phyloP scores from a whole-genome alignment of 768 basidiomycete species.

The Pleurotus tuoliensis region DNA sequence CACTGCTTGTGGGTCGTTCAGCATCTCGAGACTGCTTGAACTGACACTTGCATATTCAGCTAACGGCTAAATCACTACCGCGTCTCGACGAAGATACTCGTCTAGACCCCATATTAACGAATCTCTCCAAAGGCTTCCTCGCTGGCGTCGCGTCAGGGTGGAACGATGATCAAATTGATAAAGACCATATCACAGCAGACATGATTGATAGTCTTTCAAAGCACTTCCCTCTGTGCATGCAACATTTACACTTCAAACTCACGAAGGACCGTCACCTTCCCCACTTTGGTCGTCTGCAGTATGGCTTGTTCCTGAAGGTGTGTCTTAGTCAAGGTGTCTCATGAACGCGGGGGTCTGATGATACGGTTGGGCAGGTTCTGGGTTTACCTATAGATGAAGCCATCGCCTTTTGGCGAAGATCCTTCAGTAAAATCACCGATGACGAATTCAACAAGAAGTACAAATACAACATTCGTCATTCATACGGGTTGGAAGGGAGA shows the following conservation, averaged over 20 bases:
- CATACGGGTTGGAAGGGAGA: slow-evolving; percentile 91
- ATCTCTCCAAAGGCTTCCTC: slow-evolving; percentile 91
- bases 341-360: background rate
- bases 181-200: slow-evolving; percentile 79
- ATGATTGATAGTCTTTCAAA: slow-evolving; percentile 90
- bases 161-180: slow-evolving; percentile 49
- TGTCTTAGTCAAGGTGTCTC: slow-evolving; percentile 1
- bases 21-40: background rate
- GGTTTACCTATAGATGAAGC: slow-evolving; percentile 95
- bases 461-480: slow-evolving; percentile 95
- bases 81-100: slow-evolving; percentile 94
- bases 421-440: slow-evolving; percentile 77
- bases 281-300: slow-evolving; percentile 87
- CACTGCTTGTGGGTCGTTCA: slow-evolving; percentile 59
- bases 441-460: slow-evolving; percentile 98
- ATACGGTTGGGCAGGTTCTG: slow-evolving; percentile 54
- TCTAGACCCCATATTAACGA: slow-evolving; percentile 81
- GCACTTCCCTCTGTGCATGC: slow-evolving; percentile 97
- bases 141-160: slow-evolving; percentile 88
- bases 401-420: slow-evolving; percentile 86
- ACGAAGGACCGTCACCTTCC: slow-evolving; percentile 81
- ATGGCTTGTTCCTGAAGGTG: slow-evolving; percentile 95
- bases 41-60: slow-evolving; percentile 35
- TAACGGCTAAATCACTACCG: slow-evolving; percentile 82
- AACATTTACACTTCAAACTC: slow-evolving; percentile 78